Evolutionary conservation across 2,329 filamentous ascomycete genomes (phyloP).

Genomic region (Pezicula carpinea): DNA sequence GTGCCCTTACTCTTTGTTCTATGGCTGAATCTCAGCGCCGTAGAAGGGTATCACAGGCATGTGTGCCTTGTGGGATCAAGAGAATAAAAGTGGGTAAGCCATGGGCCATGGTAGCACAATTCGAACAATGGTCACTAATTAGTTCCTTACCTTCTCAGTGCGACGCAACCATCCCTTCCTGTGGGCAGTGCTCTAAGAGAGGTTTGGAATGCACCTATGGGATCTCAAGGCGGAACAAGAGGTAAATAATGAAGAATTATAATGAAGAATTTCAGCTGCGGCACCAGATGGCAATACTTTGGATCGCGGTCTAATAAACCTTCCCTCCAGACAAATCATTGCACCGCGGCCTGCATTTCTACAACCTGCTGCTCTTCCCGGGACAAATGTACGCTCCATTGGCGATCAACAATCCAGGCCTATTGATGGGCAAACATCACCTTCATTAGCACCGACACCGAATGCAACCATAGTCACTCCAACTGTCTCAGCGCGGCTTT

Average conservation of each 20-base stretch:
- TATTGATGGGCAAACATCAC: too few relatives aligned
- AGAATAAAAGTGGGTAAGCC: background rate
- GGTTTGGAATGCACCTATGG: background rate
- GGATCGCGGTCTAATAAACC: too few relatives aligned
- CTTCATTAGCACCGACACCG: too few relatives aligned
- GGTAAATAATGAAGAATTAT: background rate
- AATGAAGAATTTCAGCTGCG: background rate
- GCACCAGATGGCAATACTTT: too few relatives aligned
- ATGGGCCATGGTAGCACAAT: background rate
- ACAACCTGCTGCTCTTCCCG: too few relatives aligned
- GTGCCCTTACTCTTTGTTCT: too few relatives aligned
- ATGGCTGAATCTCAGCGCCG: background rate
- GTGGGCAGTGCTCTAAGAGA: background rate
- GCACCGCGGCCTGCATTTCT: too few relatives aligned
- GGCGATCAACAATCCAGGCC: too few relatives aligned
- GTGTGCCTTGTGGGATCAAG: background rate
- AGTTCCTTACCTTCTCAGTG: background rate
- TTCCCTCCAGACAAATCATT: too few relatives aligned
- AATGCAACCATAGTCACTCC: background rate
- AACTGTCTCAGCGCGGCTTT: background rate
- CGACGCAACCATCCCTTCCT: background rate
- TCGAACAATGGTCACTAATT: background rate
- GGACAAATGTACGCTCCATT: too few relatives aligned
- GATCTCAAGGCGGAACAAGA: background rate
- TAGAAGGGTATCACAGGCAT: background rate